Conservation (phyloP, 805 yeast species). For the Ogataea parapolymorpha region DNA sequence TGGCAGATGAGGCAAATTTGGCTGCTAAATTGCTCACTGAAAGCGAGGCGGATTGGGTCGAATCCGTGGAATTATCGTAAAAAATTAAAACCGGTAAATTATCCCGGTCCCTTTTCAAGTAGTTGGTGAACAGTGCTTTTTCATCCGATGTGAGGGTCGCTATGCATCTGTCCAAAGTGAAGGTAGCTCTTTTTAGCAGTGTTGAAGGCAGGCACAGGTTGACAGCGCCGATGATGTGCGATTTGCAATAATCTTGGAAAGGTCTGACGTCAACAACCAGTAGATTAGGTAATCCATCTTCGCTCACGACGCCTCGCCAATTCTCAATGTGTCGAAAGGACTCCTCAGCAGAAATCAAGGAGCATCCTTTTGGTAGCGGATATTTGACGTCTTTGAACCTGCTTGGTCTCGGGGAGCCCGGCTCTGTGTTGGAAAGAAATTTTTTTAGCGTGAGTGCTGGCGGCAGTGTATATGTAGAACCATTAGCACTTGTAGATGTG, state of each 20-base stretch:
- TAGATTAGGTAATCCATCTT: constrained; percentile 29
- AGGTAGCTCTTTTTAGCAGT: constrained; percentile 69
- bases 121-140: constrained; percentile 38
- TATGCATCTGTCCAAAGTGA: constrained; percentile 59
- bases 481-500: not conserved
- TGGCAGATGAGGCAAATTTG: constrained; percentile 41
- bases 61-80: constrained; percentile 45
- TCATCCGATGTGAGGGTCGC: constrained; percentile 58
- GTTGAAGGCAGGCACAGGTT: constrained; percentile 91
- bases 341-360: constrained; percentile 18
- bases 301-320: constrained; percentile 19
- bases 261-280: constrained; percentile 79
- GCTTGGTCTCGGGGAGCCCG: constrained; percentile 16
- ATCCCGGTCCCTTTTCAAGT: constrained; percentile 27
- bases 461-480: constrained; percentile 1
- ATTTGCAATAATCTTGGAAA: constrained; percentile 63
- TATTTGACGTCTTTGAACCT: constrained; percentile 24
- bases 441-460: constrained; percentile 13
- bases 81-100: constrained; percentile 44
- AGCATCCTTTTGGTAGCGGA: constrained; percentile 23
- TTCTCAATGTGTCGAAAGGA: constrained; percentile 17
- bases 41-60: constrained; percentile 32
- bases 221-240: constrained; percentile 58
- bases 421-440: constrained; percentile 15
- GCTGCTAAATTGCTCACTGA: constrained; percentile 44